Base-by-base conservation (phyloP, 163 green algal genomes). In the Prototheca wickerhamii region DNA sequence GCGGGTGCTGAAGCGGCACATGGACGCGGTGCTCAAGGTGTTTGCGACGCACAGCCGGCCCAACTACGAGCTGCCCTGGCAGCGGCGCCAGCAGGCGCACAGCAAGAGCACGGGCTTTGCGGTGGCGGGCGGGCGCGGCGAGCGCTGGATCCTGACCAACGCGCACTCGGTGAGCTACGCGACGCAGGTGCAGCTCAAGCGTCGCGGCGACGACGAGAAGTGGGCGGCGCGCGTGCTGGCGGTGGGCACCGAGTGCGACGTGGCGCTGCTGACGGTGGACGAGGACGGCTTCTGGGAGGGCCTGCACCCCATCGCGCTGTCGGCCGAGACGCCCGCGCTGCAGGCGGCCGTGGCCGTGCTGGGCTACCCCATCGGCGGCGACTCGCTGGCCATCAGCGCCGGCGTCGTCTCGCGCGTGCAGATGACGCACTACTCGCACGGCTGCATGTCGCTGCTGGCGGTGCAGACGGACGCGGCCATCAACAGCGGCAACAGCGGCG, bases 121-220 rank as follows among this genome's bases (percentile, higher is more conserved):
- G 31, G 88, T 96, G 21, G 33, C 60, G 12, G 77, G 73, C 26
- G 70, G 69, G 20, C 58, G 64, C 1, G 69, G 70, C 29, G 32
- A 82, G 51, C 69, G 77, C 17, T 90, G 83, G 70, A 71, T 99
- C 44, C 84, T 99, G 6, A 98, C 93, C 34, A 99, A 98, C 70
- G 93, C 92, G 2, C 93, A 99, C 72, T 87, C 66, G 0, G 89
- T 98, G n/a, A 86, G 94, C 67, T 94, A 98, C 69, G 71, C 90
- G 71, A 94, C 90, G 12, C 84, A 96, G 58, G 65, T 71, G 15
- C 92, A 96, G 65, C 82, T 98, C 53, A 96, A 97, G 84, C 80
- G 83, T 35, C 74, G 92, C 1, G 92, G 87, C 2, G 83, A 90
- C 68, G 92, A 98, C 64, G 82, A 77, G 33, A 93, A 92, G 76